Conservation (phyloP, 106 monocot genomes). For the Dendrobium nobile region DNA sequence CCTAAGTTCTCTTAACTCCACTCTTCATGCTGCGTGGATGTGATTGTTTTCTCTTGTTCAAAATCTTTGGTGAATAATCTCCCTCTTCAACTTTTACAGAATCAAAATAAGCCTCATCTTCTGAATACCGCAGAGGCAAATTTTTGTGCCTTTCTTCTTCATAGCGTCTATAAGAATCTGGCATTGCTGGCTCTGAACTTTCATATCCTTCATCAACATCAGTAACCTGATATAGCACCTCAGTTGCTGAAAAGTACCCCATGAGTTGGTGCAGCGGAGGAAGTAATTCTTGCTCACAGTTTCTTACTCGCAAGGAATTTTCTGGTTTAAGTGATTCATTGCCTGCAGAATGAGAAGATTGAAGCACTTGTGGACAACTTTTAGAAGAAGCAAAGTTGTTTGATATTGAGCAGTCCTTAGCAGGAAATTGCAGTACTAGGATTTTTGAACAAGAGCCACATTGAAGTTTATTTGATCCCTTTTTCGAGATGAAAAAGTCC, state of each 20-base stretch:
- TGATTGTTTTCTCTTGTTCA: neutral
- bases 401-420: neutral
- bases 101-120: neutral
- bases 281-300: neutral
- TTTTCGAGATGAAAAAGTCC: conserved; percentile 44
- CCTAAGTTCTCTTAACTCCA: neutral
- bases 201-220: conserved; percentile 16
- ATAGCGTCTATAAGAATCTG: conserved; percentile 1
- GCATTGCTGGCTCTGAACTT: conserved; percentile 12
- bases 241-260: conserved; percentile 64
- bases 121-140: neutral
- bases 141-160: neutral
- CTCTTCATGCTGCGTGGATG: neutral
- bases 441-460: conserved; percentile 53
- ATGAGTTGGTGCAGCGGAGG: conserved; percentile 42
- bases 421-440: conserved; percentile 34
- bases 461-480: conserved; percentile 33
- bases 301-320: neutral
- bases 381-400: neutral
- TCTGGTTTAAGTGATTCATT: neutral
- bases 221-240: conserved; percentile 20
- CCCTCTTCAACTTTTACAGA: neutral
- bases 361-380: conserved; percentile 1
- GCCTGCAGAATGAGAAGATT: conserved; percentile 5
- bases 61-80: neutral